Evolutionary conservation across 805 yeast genomes (phyloP).

Genomic region (Candida methanosorbosa): DNA sequence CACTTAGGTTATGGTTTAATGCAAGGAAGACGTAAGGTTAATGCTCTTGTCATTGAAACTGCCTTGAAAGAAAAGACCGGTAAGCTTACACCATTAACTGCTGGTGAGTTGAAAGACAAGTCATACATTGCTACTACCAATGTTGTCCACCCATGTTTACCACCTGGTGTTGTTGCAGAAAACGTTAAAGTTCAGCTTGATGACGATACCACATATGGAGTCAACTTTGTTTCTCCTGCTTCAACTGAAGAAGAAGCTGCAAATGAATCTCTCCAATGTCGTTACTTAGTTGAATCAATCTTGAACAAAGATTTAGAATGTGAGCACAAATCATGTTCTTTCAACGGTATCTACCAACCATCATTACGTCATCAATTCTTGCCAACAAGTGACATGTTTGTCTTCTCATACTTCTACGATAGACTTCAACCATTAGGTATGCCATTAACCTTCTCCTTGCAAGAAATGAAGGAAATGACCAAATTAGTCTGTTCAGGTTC

Average conservation of each 20-base stretch:
- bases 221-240: slow-evolving; percentile 24
- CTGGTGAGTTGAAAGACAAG: slow-evolving; percentile 28
- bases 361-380: slow-evolving; percentile 73
- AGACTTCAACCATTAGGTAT: slow-evolving; percentile 90
- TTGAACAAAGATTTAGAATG: slow-evolving; percentile 81
- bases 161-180: slow-evolving; percentile 62
- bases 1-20: slow-evolving; percentile 94
- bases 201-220: slow-evolving; percentile 21
- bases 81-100: slow-evolving; percentile 18
- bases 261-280: slow-evolving; percentile 77
- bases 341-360: slow-evolving; percentile 97
- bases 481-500: slow-evolving; percentile 81
- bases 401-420: slow-evolving; percentile 94
- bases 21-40: slow-evolving; percentile 85
- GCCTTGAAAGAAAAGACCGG: slow-evolving; percentile 27
- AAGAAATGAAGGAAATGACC: slow-evolving; percentile 77
- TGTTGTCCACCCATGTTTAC: slow-evolving; percentile 75
- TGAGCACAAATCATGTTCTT: slow-evolving; percentile 75
- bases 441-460: slow-evolving; percentile 82
- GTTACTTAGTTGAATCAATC: slow-evolving; percentile 71
- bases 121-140: slow-evolving; percentile 32
- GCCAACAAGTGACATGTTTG: slow-evolving; percentile 65
- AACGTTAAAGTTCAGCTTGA: slow-evolving; percentile 53
- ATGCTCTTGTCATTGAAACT: slow-evolving; percentile 50
- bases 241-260: slow-evolving; percentile 19